Percentiles rank a stretch among this genome's conserved stretches.
Conservation (phyloP, 208 protist species). For the Leishmania mexicana region DNA sequence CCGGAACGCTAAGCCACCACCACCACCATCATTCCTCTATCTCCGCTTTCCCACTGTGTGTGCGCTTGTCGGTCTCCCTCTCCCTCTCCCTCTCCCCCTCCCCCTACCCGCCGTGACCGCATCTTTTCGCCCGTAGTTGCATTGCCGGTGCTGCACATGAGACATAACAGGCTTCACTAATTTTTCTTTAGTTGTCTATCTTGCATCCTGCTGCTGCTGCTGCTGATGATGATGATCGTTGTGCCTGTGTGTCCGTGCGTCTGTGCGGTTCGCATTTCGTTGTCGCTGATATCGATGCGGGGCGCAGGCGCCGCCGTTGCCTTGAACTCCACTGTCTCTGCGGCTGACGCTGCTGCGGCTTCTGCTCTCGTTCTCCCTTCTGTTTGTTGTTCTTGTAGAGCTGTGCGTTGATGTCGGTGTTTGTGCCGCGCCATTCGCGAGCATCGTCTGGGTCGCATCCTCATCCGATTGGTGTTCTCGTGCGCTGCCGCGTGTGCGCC, state of each 20-base stretch:
- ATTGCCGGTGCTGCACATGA: no score
- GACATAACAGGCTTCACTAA: no score
- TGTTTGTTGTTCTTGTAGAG: background rate
- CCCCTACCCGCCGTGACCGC: background rate
- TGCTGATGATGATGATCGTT: background rate
- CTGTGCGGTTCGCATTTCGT: background rate
- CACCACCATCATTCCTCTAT: no score
- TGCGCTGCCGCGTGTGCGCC: no score
- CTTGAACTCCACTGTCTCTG: background rate
- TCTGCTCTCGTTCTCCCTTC: background rate
- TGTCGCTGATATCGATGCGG: background rate
- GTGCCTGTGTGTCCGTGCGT: background rate
- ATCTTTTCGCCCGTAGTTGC: background rate
- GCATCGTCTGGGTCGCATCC: no score
- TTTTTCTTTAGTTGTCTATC: no score
- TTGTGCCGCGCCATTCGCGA: no score
- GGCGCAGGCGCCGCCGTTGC: background rate
- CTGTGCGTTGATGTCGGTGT: no score
- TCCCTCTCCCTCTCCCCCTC: background rate
- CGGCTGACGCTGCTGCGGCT: background rate
- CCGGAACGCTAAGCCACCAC: background rate
- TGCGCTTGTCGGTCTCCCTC: background rate
- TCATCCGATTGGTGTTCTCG: no score
- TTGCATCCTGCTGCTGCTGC: background rate
- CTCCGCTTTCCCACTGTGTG: no score